Evolutionary conservation across 2,329 filamentous ascomycete species (phyloP).

Genomic region (Neocucurbitaria cava): DNA sequence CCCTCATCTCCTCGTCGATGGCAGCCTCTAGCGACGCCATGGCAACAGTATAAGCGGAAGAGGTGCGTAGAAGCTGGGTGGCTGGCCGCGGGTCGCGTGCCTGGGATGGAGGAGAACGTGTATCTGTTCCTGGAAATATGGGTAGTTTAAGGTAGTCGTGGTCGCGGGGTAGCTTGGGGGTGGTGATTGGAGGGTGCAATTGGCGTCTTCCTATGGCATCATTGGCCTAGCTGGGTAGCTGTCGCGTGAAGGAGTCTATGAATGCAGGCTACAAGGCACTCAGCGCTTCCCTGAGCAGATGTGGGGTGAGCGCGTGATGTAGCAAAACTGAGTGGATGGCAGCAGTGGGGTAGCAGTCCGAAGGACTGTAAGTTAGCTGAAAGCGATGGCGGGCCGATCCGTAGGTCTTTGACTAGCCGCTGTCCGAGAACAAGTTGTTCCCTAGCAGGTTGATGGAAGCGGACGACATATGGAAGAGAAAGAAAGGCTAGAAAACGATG

Average conservation of each 20-base stretch:
- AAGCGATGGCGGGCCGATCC: slow-evolving; percentile 34
- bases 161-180: slow-evolving; percentile 26
- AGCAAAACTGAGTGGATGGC: slow-evolving; percentile 15
- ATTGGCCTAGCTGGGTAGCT: slow-evolving; percentile 14
- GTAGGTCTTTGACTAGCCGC: slow-evolving; percentile 39
- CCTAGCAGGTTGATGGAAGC: slow-evolving; percentile 39
- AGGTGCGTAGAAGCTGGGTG: background rate
- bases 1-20: slow-evolving; percentile 77
- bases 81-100: slow-evolving; percentile 13
- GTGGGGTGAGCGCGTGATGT: slow-evolving; percentile 28
- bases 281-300: slow-evolving; percentile 15
- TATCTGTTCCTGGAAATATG: slow-evolving; percentile 3
- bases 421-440: slow-evolving; percentile 48
- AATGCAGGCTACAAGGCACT: slow-evolving; percentile 11
- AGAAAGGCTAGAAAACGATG: slow-evolving; percentile 20
- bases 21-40: slow-evolving; percentile 78
- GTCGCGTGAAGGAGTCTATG: slow-evolving; percentile 12
- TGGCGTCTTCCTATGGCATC: slow-evolving; percentile 29
- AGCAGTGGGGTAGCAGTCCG: slow-evolving; percentile 37
- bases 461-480: slow-evolving; percentile 46
- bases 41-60: slow-evolving; percentile 13
- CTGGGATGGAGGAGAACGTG: slow-evolving; percentile 5
- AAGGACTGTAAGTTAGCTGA: slow-evolving; percentile 25
- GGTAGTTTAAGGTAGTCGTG: slow-evolving; percentile 15
- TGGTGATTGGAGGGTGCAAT: slow-evolving; percentile 20